Evolutionary conservation across 1,139 yeast genomes (phyloP).

Genomic region (Taiozyma onychis): DNA sequence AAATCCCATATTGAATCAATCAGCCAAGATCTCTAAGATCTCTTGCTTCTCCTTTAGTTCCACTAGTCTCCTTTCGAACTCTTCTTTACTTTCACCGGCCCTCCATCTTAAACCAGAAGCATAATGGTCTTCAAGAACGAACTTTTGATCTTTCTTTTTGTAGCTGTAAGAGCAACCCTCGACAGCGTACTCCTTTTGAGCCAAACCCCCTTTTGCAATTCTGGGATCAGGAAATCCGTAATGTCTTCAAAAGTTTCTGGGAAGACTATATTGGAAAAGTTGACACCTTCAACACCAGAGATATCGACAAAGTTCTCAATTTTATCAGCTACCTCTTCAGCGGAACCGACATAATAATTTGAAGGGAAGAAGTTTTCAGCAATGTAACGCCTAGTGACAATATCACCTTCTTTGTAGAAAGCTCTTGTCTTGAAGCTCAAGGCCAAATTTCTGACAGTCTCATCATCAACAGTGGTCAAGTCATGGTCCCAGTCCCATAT

Average conservation of each 20-base stretch:
- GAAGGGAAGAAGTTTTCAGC: constrained; percentile 25
- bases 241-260: constrained; percentile 33
- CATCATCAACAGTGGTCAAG: constrained; percentile 2
- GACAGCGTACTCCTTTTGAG: constrained; percentile 30
- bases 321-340: constrained; percentile 22
- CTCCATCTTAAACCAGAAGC: constrained; percentile 38
- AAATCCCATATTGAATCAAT: not conserved
- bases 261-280: constrained; percentile 28
- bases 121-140: constrained; percentile 34
- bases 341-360: constrained; percentile 15
- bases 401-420: constrained; percentile 7
- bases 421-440: too few species aligned
- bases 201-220: constrained; percentile 31
- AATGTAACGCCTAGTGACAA: constrained; percentile 22
- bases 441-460: too few species aligned
- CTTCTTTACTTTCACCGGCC: constrained; percentile 33
- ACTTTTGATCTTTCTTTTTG: constrained; percentile 19
- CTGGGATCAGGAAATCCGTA: constrained; percentile 32
- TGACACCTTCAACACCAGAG: constrained; percentile 34
- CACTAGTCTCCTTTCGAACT: constrained; percentile 28
- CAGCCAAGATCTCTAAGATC: not conserved
- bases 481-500: constrained; percentile 27
- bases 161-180: constrained; percentile 24
- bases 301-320: constrained; percentile 31
- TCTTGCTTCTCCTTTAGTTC: constrained; percentile 2